phyloP scores from a whole-genome alignment of 306 rosid genomes.

The Dalbergia oliveri region DNA sequence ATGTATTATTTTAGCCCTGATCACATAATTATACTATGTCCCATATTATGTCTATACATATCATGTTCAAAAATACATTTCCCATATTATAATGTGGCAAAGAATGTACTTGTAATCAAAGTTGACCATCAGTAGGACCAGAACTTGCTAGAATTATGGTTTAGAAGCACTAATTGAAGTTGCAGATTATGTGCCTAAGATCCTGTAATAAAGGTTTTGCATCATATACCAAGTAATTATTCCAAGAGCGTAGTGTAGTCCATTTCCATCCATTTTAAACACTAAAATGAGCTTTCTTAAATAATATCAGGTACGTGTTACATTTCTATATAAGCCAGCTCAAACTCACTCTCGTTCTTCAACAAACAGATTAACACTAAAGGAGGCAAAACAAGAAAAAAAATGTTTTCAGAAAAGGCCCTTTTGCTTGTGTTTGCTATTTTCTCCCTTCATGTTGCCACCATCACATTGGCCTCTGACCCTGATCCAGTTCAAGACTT shows the following conservation, averaged over 20 bases:
- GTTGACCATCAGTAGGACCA: conserved; percentile 48
- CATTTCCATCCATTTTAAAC: background rate
- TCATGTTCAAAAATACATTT: no score
- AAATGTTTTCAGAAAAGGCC: conserved; percentile 57
- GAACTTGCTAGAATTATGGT: conserved; percentile 33
- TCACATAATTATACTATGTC: no score
- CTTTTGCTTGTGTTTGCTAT: conserved; percentile 43
- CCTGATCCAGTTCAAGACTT: conserved; percentile 96
- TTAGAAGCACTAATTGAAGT: conserved; percentile 6
- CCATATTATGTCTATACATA: no score
- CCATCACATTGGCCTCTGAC: conserved; percentile 66
- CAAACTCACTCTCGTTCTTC: conserved; percentile 34
- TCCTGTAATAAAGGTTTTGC: conserved; percentile 48
- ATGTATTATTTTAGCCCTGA: no score
- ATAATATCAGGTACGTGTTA: background rate
- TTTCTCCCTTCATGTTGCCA: conserved; percentile 46
- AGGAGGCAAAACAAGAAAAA: background rate
- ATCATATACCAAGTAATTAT: conserved; percentile 46
- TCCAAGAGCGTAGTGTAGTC: conserved; percentile 34
- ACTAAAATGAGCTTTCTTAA: background rate
- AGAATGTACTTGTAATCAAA: conserved; percentile 39
- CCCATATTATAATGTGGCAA: background rate
- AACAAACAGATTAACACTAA: background rate
- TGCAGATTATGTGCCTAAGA: conserved; percentile 49
- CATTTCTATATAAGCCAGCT: conserved; percentile 61